These are phyloP conservation scores for Vitis riparia DNA, from an alignment of 164 flowering plant species.

Conservation along the genomic window DNA sequence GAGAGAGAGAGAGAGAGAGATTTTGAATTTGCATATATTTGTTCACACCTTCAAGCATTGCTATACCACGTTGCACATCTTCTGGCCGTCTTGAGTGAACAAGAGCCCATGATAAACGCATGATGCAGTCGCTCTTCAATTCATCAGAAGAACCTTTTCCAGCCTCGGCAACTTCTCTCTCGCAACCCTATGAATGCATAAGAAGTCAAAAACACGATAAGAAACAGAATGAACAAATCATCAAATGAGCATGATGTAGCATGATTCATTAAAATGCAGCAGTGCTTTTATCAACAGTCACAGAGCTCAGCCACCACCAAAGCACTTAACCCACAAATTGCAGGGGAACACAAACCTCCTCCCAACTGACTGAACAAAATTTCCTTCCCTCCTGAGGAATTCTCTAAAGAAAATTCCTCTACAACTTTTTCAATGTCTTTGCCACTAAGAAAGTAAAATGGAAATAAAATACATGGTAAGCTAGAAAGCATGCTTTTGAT, in stretches of 20 bases:
- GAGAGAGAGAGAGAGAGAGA: neutral
- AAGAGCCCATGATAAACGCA: conserved; percentile 40
- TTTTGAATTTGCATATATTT: neutral
- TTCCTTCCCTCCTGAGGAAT: no score
- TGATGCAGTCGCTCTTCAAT: conserved; percentile 22
- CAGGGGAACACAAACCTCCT: no score
- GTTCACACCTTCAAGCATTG: conserved; percentile 32
- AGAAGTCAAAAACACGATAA: neutral
- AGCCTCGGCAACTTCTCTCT: conserved; percentile 30
- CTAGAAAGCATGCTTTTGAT: no score
- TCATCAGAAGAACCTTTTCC: conserved; percentile 24
- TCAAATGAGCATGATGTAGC: neutral
- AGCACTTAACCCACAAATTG: no score
- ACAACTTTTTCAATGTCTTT: no score
- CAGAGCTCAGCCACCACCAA: no score
- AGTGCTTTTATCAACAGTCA: no score
- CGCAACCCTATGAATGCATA: conserved; percentile 22
- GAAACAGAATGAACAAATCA: neutral
- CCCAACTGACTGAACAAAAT: no score
- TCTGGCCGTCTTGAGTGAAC: conserved; percentile 31
- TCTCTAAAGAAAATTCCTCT: no score
- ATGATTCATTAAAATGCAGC: neutral
- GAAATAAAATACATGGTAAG: no score
- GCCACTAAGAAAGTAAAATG: no score
- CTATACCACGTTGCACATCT: conserved; percentile 39